phyloP scores from a whole-genome alignment of 768 basidiomycete species.

The Termitomyces sp. region DNA sequence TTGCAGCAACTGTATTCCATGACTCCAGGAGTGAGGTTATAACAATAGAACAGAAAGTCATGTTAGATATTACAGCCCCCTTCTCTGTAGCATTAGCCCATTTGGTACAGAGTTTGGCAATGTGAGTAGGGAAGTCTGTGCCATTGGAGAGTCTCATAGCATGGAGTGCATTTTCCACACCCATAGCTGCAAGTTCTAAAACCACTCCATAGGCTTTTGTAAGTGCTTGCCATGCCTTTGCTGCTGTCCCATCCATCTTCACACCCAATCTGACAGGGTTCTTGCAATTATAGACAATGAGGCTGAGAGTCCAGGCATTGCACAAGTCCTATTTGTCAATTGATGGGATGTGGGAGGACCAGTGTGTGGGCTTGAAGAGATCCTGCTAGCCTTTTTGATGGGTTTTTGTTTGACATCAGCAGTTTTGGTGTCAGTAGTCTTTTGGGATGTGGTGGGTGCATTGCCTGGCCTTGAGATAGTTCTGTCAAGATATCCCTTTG shows the following conservation, averaged over 20 bases:
- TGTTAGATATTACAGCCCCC: conserved; percentile 16
- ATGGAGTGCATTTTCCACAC: conserved; percentile 9
- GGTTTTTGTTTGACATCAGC: too few species aligned
- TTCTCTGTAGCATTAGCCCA: conserved; percentile 12
- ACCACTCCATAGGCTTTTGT: not conserved
- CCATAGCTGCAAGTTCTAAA: too few species aligned
- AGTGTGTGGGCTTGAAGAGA: conserved; percentile 6
- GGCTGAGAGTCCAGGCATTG: not conserved
- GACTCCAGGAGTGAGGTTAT: conserved; percentile 19
- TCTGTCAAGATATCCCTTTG: conserved; percentile 20
- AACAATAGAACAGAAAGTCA: conserved; percentile 18
- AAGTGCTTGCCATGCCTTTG: conserved; percentile 15
- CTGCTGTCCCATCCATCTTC: conserved; percentile 19
- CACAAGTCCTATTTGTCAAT: conserved; percentile 18
- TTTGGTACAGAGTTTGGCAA: conserved; percentile 14
- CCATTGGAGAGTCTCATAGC: conserved; percentile 2
- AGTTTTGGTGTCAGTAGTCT: not conserved
- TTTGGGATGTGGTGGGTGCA: not conserved
- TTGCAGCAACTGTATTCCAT: not conserved
- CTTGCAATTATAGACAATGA: conserved; percentile 21
- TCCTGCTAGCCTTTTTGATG: too few species aligned
- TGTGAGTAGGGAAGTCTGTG: not conserved
- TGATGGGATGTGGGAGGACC: conserved; percentile 14
- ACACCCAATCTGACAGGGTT: conserved; percentile 22
- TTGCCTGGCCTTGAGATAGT: conserved; percentile 8